These are phyloP conservation scores for Aeminium ludgeri DNA, from an alignment of 495 filamentous ascomycete species.

Conservation along the genomic window DNA sequence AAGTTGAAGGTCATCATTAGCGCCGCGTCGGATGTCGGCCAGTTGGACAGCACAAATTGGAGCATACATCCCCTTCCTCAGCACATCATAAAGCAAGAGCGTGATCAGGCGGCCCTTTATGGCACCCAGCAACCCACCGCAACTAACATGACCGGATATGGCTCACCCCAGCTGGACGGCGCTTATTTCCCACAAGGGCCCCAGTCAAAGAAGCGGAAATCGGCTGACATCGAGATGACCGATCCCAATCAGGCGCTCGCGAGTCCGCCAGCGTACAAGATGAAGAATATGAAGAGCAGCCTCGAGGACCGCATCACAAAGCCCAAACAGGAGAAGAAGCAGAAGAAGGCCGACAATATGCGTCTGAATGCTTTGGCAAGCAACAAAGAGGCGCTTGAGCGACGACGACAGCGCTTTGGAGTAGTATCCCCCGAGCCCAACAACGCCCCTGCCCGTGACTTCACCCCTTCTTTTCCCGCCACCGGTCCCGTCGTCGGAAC, in stretches of 20 bases:
- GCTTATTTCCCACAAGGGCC: conserved; percentile 2
- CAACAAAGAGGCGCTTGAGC: conserved; percentile 60
- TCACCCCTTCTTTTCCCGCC: conserved; percentile 29
- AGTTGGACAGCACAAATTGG: conserved; percentile 65
- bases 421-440: conserved; percentile 16
- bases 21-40: conserved; percentile 50
- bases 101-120: conserved; percentile 5
- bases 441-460: no score
- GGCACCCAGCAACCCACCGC: neutral
- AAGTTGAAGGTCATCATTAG: conserved; percentile 79
- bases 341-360: conserved; percentile 19
- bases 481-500: conserved; percentile 74
- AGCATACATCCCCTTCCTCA: conserved; percentile 71
- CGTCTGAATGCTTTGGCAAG: conserved; percentile 57
- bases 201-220: conserved; percentile 63
- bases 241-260: conserved; percentile 3
- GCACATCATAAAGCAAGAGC: conserved; percentile 59
- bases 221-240: conserved; percentile 33
- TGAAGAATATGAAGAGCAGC: conserved; percentile 39
- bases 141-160: conserved; percentile 8
- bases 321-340: conserved; percentile 13
- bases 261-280: conserved; percentile 56
- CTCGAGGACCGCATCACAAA: conserved; percentile 64
- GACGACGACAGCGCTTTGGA: conserved; percentile 75
- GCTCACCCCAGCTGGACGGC: neutral